Percentiles rank a stretch among this genome's conserved stretches.
These are phyloP conservation scores for Stagonosporopsis vannaccii DNA, from an alignment of 2,329 filamentous ascomycete genomes.

Conservation along the genomic window DNA sequence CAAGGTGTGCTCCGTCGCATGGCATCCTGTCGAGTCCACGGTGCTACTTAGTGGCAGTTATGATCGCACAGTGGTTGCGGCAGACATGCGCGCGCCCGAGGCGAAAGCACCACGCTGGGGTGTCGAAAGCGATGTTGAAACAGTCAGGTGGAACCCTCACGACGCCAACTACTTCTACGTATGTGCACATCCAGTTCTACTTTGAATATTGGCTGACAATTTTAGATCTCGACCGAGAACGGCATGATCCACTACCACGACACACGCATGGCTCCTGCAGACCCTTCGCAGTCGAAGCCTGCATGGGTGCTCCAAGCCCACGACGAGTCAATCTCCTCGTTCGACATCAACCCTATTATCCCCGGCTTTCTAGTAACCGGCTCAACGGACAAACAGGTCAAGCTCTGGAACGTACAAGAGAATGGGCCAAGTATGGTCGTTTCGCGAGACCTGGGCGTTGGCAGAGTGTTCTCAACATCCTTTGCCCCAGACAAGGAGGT, in stretches of 20 bases:
- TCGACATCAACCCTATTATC: constrained; percentile 88
- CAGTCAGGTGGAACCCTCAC: constrained; percentile 90
- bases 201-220: constrained; percentile 24
- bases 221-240: constrained; percentile 76
- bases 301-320: constrained; percentile 96
- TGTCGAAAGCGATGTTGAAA: constrained; percentile 95
- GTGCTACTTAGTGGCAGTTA: constrained; percentile 92
- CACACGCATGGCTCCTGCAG: constrained; percentile 75
- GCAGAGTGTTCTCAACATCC: constrained; percentile 88
- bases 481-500: constrained; percentile 93
- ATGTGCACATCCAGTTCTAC: constrained; percentile 23
- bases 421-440: constrained; percentile 89
- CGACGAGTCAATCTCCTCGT: constrained; percentile 87
- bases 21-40: constrained; percentile 88
- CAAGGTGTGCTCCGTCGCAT: constrained; percentile 95
- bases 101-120: constrained; percentile 84
- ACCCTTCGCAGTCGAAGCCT: constrained; percentile 78
- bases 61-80: constrained; percentile 91
- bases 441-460: constrained; percentile 88
- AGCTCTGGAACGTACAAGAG: constrained; percentile 90
- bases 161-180: constrained; percentile 94
- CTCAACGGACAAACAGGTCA: constrained; percentile 92
- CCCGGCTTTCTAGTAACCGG: constrained; percentile 94
- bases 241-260: constrained; percentile 95
- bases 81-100: constrained; percentile 93